phyloP scores from a whole-genome alignment of 2,329 filamentous ascomycete species.

The Hymenoscyphus albidus region DNA sequence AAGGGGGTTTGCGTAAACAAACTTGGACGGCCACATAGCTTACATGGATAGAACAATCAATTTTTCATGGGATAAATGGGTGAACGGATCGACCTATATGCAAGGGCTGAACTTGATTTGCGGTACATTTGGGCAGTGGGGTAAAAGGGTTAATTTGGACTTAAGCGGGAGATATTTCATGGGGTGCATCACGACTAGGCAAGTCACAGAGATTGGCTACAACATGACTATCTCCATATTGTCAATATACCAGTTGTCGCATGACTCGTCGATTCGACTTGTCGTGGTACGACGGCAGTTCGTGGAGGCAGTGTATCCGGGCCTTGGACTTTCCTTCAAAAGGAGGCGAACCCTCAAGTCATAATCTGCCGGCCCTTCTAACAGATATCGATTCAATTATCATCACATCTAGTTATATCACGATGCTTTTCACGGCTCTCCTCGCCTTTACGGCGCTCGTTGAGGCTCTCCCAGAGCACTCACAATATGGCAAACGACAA shows the following conservation, averaged over 20 bases:
- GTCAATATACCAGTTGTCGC: slow-evolving; percentile 8
- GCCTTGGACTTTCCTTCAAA: slow-evolving; percentile 6
- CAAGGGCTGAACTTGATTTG: background rate
- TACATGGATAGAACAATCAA: background rate
- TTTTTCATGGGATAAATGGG: slow-evolving; percentile 1
- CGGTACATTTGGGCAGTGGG: slow-evolving; percentile 1
- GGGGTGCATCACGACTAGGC: background rate
- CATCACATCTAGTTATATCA: slow-evolving; percentile 2
- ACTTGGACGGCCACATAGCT: background rate
- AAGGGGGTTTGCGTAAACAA: background rate
- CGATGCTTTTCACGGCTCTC: slow-evolving; percentile 15
- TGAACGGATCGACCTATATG: background rate
- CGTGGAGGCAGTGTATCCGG: background rate
- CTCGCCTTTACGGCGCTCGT: slow-evolving; percentile 15
- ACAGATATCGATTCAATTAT: background rate
- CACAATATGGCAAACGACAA: background rate
- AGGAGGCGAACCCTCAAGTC: background rate
- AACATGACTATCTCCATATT: slow-evolving; percentile 6
- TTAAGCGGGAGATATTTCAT: slow-evolving; percentile 5
- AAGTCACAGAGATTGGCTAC: slow-evolving; percentile 2
- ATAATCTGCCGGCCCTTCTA: background rate
- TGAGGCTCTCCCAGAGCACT: slow-evolving; percentile 7
- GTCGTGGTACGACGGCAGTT: slow-evolving; percentile 8
- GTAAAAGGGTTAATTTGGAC: slow-evolving; percentile 4
- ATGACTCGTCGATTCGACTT: slow-evolving; percentile 8